Base-by-base conservation (phyloP, 2,329 filamentous ascomycete species). In the Hirsutella rhossiliensis region DNA sequence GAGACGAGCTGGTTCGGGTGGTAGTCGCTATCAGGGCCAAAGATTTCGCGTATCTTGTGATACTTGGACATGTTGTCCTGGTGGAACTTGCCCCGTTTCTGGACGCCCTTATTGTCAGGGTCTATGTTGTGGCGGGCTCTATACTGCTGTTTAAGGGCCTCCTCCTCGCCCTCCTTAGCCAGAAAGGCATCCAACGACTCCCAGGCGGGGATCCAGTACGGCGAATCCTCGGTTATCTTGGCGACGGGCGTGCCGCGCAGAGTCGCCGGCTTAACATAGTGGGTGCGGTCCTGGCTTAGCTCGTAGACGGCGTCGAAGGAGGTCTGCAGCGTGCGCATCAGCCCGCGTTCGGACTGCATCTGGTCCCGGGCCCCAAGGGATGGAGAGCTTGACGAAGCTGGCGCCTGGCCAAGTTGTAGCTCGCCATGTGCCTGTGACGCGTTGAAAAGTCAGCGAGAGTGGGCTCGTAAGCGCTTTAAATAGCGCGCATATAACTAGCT, bases 1-100 rank as follows among this genome's bases (percentile, higher is more conserved):
- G 55, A 46, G 1, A 63, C 52, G 0, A 66, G 43, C 36, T 65
- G 63, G 37, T 67, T 67, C 0, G 63, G 64, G 37, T 66, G 64
- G 11, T 62, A 58, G 0, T 36, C 34, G 3, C 53, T 50, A 1
- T 48, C 42, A 0, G 45, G 42, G 0, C 60, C 57, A 41, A 66
- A 67, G 3, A 64, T 56, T 19, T 63, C 52, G 4, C 56, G 49
- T 19, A 63, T 62, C 31, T 61, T 62, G 4, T 51, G 50, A 17
- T 59, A 59, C 38, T 59, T 64, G 32, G 53, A 57, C 18, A 61
- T 56, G 7, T 60, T 63, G 38, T 63, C 57, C 11, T 48, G 45
- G 31, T 56, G 56, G 0, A 52, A 38, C 41, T 62, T 61, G 28
- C 47, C 28, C 4, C 40, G 43, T 4, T 46, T 43, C 3, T 38